phyloP scores from a whole-genome alignment of 495 filamentous ascomycete species.

The Hypoxylon fragiforme region DNA sequence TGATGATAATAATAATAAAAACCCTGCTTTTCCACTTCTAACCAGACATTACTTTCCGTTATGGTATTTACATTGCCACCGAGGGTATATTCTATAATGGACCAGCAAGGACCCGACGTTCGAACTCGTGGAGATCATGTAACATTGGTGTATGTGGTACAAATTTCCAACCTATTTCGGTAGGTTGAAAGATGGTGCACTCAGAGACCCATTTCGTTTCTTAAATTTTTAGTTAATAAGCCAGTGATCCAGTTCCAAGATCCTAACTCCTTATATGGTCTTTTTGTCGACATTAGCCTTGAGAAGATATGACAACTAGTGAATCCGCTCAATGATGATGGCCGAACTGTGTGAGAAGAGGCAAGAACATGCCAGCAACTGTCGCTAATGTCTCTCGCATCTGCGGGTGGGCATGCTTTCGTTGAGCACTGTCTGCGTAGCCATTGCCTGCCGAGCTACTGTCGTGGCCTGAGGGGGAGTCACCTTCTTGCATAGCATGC shows the following conservation, averaged over 20 bases:
- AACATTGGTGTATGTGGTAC: slow-evolving; percentile 10
- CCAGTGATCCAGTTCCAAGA: slow-evolving; percentile 14
- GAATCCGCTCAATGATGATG: slow-evolving; percentile 72
- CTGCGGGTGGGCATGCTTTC: slow-evolving; percentile 55
- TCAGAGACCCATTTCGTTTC: neutral
- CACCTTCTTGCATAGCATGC: slow-evolving; percentile 94
- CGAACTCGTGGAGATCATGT: slow-evolving; percentile 5
- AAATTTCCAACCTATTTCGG: neutral
- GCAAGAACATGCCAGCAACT: slow-evolving; percentile 86
- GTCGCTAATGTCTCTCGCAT: slow-evolving; percentile 72
- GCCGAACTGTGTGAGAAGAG: slow-evolving; percentile 85
- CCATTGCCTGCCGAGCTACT: slow-evolving; percentile 62
- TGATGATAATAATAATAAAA: slow-evolving; percentile 1
- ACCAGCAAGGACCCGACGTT: neutral
- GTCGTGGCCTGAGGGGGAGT: slow-evolving; percentile 50
- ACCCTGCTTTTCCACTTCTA: neutral
- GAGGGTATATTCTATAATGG: slow-evolving; percentile 30
- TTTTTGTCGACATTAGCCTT: slow-evolving; percentile 19
- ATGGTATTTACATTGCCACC: slow-evolving; percentile 24
- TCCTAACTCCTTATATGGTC: slow-evolving; percentile 22
- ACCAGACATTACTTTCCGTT: slow-evolving; percentile 6
- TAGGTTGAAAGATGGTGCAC: neutral
- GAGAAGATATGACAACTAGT: neutral
- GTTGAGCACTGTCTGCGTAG: slow-evolving; percentile 63
- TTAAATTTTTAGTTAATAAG: slow-evolving; percentile 11